Evolutionary conservation across 2,329 filamentous ascomycete species (phyloP), one percentile per base, ranked within the genome.

Genomic region (Amphichorda felina): DNA sequence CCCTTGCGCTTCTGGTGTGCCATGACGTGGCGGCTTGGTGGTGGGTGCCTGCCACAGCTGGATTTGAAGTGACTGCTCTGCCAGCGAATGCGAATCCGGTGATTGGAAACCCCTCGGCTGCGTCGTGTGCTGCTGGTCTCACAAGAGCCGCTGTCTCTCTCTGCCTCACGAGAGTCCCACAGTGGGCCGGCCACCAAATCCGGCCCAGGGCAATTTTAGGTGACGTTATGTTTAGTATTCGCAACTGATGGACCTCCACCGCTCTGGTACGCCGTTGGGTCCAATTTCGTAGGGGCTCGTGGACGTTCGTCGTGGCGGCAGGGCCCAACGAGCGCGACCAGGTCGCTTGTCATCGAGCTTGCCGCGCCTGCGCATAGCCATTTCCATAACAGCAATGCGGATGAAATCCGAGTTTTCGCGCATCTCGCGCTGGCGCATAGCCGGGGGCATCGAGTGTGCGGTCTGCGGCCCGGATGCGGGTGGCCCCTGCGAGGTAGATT

Each of bases 391-490:
- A 25, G 77, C 77, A 37, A 82, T 72, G 45, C 77, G 71, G 48
- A 82, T 80, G 48, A 82, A 82, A 47, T 82, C 75, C 28, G 75
- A 68, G 45, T 82, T 82, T 52, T 82, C 77, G 21, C 77, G 72
- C 63, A 79, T 71, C 51, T 82, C 77, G 32, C 77, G 69, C 52
- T 79, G 77, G 16, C 76, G 70, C 46, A 65, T 60, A 44, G 64
- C 61, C 35, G 64, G 61, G 26, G 57, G 47, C 22, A 31, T 19
- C 11, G 34, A 33, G 30, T 33, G 25, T 8, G 26, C 30, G 6
- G 30, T 27, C 30, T 27, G 30, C 9, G 30, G 29, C 28, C 27
- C 29, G 17, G 32, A 34, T 25, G 29, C 13, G 13, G 54, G 47
- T 4, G 55, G 46, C 4, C 51, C 43, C 38, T 53, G 48, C 37